A percentile compares a stretch with the other conserved stretches of the same genome.
phyloP scores from a whole-genome alignment of 2,329 filamentous ascomycete species.

The Cercospora sp. region DNA sequence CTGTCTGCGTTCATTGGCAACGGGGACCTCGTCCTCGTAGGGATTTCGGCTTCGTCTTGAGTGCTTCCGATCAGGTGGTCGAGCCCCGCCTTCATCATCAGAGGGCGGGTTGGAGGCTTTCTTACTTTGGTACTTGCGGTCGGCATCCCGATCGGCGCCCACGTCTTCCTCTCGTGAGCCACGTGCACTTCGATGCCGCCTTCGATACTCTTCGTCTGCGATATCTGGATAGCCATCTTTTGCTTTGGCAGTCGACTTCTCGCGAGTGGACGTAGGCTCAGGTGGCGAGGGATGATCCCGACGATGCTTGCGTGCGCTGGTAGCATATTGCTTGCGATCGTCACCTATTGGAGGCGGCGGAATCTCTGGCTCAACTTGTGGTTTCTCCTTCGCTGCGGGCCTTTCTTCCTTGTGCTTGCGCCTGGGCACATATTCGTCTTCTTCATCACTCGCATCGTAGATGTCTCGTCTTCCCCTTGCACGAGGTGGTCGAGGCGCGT shows the following conservation, averaged over 20 bases:
- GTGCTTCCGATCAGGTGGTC: neutral
- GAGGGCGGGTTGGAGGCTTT: neutral
- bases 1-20: constrained; percentile 16
- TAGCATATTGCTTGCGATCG: constrained; percentile 21
- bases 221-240: constrained; percentile 1
- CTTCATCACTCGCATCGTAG: constrained; percentile 36
- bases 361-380: constrained; percentile 21
- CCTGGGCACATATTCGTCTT: constrained; percentile 27
- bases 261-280: constrained; percentile 18
- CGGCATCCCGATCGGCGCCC: neutral
- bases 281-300: constrained; percentile 15
- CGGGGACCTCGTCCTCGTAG: constrained; percentile 5
- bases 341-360: constrained; percentile 30
- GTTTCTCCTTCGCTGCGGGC: constrained; percentile 17
- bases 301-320: constrained; percentile 10
- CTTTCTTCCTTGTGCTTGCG: constrained; percentile 19
- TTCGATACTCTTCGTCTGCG: constrained; percentile 11
- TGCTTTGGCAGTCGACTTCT: constrained; percentile 15
- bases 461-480: constrained; percentile 23
- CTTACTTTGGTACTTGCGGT: constrained; percentile 5
- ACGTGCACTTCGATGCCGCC: constrained; percentile 11
- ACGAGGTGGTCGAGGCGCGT: constrained; percentile 19
- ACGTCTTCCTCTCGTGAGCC: neutral
- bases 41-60: neutral
- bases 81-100: neutral